Evolutionary conservation across 306 rosid genomes (phyloP).

Genomic region (Alnus glutinosa): DNA sequence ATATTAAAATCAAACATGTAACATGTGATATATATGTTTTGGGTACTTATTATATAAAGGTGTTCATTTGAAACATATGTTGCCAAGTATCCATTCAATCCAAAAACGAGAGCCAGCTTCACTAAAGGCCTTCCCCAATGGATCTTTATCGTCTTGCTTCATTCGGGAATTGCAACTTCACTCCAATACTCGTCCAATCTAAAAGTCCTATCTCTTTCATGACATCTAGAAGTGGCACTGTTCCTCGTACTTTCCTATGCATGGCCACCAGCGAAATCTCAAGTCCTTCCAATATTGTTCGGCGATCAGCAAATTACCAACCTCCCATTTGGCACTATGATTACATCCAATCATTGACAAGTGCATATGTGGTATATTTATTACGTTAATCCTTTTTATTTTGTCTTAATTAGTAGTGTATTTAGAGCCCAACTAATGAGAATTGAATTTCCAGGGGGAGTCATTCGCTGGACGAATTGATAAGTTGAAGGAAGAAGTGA

Average conservation of each 20-base stretch:
- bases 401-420: not conserved
- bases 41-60: too few species aligned
- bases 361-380: not conserved
- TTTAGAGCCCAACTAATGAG: not conserved
- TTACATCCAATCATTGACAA: slow-evolving; percentile 11
- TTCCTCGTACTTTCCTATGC: not conserved
- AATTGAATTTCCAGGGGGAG: slow-evolving; percentile 9
- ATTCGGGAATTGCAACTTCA: too few species aligned
- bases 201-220: too few species aligned
- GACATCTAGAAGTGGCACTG: not conserved
- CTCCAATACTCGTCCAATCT: too few species aligned
- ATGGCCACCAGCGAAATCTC: not conserved
- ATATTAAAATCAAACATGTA: too few species aligned
- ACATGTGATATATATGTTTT: too few species aligned
- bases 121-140: too few species aligned
- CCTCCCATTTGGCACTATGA: slow-evolving; percentile 26
- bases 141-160: too few species aligned
- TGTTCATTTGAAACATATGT: too few species aligned
- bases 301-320: slow-evolving; percentile 27
- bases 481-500: slow-evolving; percentile 14
- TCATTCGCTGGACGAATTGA: not conserved
- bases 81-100: too few species aligned
- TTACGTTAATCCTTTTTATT: not conserved
- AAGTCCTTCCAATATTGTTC: not conserved
- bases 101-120: too few species aligned